Conservation (phyloP, 306 rosid genomes). For the Fragaria nilgerrensis region DNA sequence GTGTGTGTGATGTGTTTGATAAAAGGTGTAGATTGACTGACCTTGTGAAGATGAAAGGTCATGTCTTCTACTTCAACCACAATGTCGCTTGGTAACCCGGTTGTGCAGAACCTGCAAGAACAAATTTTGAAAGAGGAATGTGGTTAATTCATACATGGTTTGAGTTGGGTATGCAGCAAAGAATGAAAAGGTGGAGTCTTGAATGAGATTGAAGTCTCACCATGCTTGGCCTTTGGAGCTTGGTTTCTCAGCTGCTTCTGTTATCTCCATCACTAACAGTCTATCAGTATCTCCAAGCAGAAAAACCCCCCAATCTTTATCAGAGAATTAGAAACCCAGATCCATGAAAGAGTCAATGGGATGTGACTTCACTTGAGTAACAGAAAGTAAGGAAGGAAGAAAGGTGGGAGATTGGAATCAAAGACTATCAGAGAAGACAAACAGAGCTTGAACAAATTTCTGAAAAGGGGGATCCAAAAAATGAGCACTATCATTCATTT, state of each 20-base stretch:
- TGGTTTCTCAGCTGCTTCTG: slow-evolving; percentile 57
- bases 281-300: neutral
- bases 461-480: slow-evolving; percentile 39
- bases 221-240: slow-evolving; percentile 93
- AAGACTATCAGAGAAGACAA: slow-evolving; percentile 68
- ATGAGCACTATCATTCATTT: slow-evolving; percentile 30
- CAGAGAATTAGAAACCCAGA: slow-evolving; percentile 27
- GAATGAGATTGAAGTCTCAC: slow-evolving; percentile 36
- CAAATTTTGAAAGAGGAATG: neutral
- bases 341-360: slow-evolving; percentile 44
- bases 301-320: slow-evolving; percentile 4
- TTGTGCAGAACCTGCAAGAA: slow-evolving; percentile 81
- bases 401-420: slow-evolving; percentile 52
- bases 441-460: slow-evolving; percentile 60
- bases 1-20: neutral
- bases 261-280: slow-evolving; percentile 31
- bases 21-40: slow-evolving; percentile 14
- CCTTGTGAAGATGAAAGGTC: slow-evolving; percentile 97
- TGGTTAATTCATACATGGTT: neutral
- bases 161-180: neutral
- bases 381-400: slow-evolving; percentile 16
- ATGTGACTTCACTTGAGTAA: slow-evolving; percentile 33
- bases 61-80: slow-evolving; percentile 80
- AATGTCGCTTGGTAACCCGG: slow-evolving; percentile 96
- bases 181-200: slow-evolving; percentile 1